These are phyloP conservation scores for Exserohilum turcica DNA, from an alignment of 2,329 filamentous ascomycete species.

Conservation along the genomic window DNA sequence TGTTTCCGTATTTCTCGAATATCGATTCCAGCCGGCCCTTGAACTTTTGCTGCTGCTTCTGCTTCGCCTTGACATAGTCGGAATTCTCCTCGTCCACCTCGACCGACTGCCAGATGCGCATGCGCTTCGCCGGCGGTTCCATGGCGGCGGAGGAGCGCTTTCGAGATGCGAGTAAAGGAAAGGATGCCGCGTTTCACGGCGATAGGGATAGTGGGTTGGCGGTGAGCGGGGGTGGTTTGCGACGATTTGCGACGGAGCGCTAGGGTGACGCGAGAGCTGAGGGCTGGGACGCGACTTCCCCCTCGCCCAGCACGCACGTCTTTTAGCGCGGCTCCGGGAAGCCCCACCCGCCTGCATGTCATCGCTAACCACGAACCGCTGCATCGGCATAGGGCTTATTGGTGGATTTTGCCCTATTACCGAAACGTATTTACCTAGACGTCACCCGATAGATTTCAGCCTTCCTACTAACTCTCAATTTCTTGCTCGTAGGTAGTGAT, in stretches of 20 bases:
- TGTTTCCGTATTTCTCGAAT: constrained; percentile 83
- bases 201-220: constrained; percentile 3
- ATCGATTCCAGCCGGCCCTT: constrained; percentile 80
- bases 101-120: constrained; percentile 55
- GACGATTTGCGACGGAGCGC: constrained; percentile 3
- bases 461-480: too few species aligned
- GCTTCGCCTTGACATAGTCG: constrained; percentile 47
- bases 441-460: too few species aligned
- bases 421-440: too few species aligned
- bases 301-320: constrained; percentile 13
- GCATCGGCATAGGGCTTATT: not conserved
- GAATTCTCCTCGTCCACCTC: constrained; percentile 41
- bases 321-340: constrained; percentile 23
- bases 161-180: not conserved
- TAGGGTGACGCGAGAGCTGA: constrained; percentile 29
- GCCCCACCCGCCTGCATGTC: constrained; percentile 25
- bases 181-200: constrained; percentile 2
- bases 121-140: constrained; percentile 66
- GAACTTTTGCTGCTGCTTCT: constrained; percentile 50
- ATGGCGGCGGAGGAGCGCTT: constrained; percentile 44
- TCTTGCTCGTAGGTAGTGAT: too few species aligned
- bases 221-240: constrained; percentile 23
- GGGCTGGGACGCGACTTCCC: constrained; percentile 30
- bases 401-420: too few species aligned
- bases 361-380: constrained; percentile 10